Evolutionary conservation across 441 rosid genomes (phyloP), one percentile per base, ranked within the genome.

Genomic region (Pelargonium fulgidum): DNA sequence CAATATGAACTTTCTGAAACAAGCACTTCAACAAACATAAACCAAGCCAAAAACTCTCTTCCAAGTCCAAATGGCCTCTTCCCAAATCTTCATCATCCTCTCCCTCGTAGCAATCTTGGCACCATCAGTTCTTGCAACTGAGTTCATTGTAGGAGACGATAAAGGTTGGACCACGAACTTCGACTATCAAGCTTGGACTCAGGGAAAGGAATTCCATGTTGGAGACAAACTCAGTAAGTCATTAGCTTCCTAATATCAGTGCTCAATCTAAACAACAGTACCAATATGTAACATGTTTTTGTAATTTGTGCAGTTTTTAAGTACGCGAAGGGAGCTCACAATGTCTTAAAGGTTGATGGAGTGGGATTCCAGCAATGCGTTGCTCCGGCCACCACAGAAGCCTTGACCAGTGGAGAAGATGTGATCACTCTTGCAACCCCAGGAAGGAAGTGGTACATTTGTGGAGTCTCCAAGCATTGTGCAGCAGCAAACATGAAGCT

Each of bases 171-270:
- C 58, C 12, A 72, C 36, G 10, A 62, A 73, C 64, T 76, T 82
- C 7, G 84, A 80, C 50, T 83, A 77, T 75, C 74, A 76, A 68
- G n/a, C 77, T 7, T 84, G 89, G 86, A 80, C 78, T 9, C 36
- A 65, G 12, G 81, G 77, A 42, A 81, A 79, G 66, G 66, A 71
- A 62, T 85, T 85, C 54, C 70, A 41, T 0, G 81, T 84, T 14
- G 83, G 84, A 4, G 89, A 85, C 76, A 75, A 29, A 13, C 84
- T 84, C 5, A 71, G 85, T 81, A 79, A 24, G 61, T 14, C 42
- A 39, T 39, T 39, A 39, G 1, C 42, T 39, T 39, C 42, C 42
- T 39, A 39, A 39, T 39, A 39, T 0, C 7, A 39, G 42, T 6
- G 42, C 8, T 39, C 42, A 39, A 39, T 7, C 42, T 36, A 36